phyloP scores from a whole-genome alignment of 495 filamentous ascomycete genomes.

The Barbatosphaeria neglecta region DNA sequence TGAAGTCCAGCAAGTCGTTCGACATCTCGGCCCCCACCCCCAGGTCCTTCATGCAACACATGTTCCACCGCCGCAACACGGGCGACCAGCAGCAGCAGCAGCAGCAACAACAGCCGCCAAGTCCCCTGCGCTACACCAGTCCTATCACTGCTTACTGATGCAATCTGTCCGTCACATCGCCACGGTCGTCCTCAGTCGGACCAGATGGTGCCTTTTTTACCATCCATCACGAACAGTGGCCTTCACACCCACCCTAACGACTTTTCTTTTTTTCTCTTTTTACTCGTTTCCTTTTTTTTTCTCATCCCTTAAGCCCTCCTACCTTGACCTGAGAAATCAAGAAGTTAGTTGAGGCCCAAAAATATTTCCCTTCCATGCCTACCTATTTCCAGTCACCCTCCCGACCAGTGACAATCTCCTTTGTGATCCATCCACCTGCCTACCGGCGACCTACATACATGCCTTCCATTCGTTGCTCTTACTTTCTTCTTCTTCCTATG shows the following conservation, averaged over 20 bases:
- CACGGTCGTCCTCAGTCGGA: too few relatives aligned
- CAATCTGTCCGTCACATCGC: not conserved
- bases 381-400: not conserved
- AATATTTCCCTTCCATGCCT: not conserved
- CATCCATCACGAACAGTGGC: too few relatives aligned
- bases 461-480: not conserved
- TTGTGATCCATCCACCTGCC: too few relatives aligned
- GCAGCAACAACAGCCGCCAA: slow-evolving; percentile 18
- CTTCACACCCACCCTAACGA: too few relatives aligned
- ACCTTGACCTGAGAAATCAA: too few relatives aligned
- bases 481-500: not conserved
- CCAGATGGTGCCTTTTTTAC: too few relatives aligned
- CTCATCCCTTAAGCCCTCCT: too few relatives aligned
- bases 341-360: not conserved
- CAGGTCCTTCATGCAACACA: slow-evolving; percentile 63
- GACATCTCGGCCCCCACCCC: slow-evolving; percentile 59
- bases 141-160: slow-evolving; percentile 26
- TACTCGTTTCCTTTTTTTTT: too few relatives aligned
- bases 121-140: slow-evolving; percentile 28
- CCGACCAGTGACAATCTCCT: not conserved
- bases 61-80: slow-evolving; percentile 53
- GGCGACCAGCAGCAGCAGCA: slow-evolving; percentile 22
- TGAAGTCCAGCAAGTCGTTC: slow-evolving; percentile 46
- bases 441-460: too few relatives aligned
- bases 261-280: too few relatives aligned